phyloP scores from a whole-genome alignment of 2,329 filamentous ascomycete genomes.

The Colletotrichum acutatum region DNA sequence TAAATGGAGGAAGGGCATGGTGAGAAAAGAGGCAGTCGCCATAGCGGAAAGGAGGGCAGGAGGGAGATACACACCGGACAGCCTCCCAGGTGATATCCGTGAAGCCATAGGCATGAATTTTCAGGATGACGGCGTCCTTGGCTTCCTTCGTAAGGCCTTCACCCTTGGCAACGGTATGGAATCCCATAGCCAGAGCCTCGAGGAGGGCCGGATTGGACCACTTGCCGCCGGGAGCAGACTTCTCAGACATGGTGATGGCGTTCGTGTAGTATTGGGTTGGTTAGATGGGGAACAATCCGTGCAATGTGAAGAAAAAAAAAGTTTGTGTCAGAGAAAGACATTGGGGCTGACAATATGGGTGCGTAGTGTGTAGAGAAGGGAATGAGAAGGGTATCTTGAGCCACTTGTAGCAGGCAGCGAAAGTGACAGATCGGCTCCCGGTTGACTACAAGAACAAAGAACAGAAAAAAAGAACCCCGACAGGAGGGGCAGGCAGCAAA shows the following conservation, averaged over 20 bases:
- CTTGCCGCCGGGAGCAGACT: slow-evolving; percentile 12
- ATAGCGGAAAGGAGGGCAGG: background rate
- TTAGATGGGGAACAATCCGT: slow-evolving; percentile 6
- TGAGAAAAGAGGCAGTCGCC: background rate
- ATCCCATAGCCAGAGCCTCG: slow-evolving; percentile 46
- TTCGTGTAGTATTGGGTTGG: slow-evolving; percentile 33
- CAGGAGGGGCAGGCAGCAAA: background rate
- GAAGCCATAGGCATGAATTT: slow-evolving; percentile 46
- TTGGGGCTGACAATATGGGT: background rate
- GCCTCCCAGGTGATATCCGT: slow-evolving; percentile 54
- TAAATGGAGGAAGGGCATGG: background rate
- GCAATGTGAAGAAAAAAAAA: background rate
- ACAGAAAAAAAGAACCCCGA: background rate
- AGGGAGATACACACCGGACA: slow-evolving; percentile 51
- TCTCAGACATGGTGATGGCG: slow-evolving; percentile 9
- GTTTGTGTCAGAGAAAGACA: too few relatives aligned
- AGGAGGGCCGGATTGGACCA: slow-evolving; percentile 50
- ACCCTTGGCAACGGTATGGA: slow-evolving; percentile 42
- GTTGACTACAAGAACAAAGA: background rate
- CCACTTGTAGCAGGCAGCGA: background rate
- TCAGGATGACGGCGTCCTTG: slow-evolving; percentile 45
- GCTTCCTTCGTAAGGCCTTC: slow-evolving; percentile 41
- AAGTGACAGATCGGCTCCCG: background rate
- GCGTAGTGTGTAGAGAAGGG: background rate
- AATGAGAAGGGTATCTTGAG: background rate